Conservation (phyloP, 352 stramenopile genomes). For the Phytophthora ramorum region DNA sequence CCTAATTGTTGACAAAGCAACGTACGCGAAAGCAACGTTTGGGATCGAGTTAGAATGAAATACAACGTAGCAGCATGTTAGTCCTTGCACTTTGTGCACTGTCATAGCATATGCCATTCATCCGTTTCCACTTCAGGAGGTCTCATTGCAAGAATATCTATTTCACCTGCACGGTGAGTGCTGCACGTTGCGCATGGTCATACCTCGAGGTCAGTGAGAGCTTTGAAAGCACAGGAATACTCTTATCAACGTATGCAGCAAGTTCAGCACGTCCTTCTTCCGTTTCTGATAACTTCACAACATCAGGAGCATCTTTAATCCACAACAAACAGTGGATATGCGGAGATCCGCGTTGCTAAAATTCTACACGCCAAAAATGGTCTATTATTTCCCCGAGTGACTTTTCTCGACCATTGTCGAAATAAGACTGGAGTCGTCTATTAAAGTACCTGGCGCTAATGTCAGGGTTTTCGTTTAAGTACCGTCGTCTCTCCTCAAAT, state of each 20-base stretch:
- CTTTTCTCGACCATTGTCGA: neutral
- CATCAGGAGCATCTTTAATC: conserved; percentile 28
- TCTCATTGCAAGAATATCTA: conserved; percentile 12
- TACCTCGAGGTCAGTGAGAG: neutral
- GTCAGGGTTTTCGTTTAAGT: conserved; percentile 27
- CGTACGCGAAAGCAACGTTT: too few species aligned
- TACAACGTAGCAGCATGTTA: too few species aligned
- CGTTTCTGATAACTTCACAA: conserved; percentile 18
- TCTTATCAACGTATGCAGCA: conserved; percentile 7
- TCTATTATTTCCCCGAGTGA: conserved; percentile 32
- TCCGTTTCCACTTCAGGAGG: neutral
- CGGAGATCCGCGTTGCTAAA: conserved; percentile 31
- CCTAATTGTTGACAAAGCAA: too few species aligned
- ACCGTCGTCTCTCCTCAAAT: neutral
- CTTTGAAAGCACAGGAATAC: conserved; percentile 9
- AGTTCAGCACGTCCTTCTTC: conserved; percentile 12
- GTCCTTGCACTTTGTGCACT: too few species aligned
- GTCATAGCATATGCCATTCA: conserved; percentile 7
- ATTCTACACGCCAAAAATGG: conserved; percentile 38
- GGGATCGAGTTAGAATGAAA: too few species aligned
- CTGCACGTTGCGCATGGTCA: conserved; percentile 5
- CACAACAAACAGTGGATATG: conserved; percentile 33
- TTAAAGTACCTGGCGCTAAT: conserved; percentile 29
- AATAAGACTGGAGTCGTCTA: conserved; percentile 30
- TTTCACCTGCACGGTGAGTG: neutral